Evolutionary conservation across 2,329 filamentous ascomycete species (phyloP), one percentile per base, ranked within the genome.

Genomic region (Neobulgaria alba): DNA sequence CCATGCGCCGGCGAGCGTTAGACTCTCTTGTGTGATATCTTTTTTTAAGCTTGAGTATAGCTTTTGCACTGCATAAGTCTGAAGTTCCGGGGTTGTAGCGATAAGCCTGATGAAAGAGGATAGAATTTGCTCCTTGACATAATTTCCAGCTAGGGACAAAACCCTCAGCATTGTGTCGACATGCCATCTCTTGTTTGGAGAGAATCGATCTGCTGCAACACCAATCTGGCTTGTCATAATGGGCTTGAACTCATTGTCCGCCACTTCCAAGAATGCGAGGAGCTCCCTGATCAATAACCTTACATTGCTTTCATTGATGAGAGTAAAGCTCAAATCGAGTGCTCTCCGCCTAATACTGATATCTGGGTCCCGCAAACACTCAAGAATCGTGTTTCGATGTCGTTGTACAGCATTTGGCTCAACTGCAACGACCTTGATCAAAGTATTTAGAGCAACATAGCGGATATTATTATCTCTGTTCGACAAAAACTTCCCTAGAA

Each of bases 401-500:
- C 92, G 75, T 63, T 98, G 92, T 2, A 98, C 92, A 3, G 92
- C 92, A 60, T 96, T 96, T 10, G 92, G 92, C 61, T 98, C 92
- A 36, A 98, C 89, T 3, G 92, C 92, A 34, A 98, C 92, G 14
- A 98, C 92, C 65, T 95, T 96, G 67, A 95, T 93, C 36, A 98
- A 70, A 0, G 92, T 98, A 64, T 98, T 98, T 38, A 98, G 71
- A 14, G 92, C 92, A 38, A 98, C 92, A 59, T 98, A 98, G 63
- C 92, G 83, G 56, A 98, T 98, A 61, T 98, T 98, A 71, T 98
- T 98, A 65, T 98, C 92, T 54, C 90, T 82, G 68, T 98, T 98
- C n/a, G 89, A 82, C 47, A 98, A 67, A 66, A 98, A 98, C 61
- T 96, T 98, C 61, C 93, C 92, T 17, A 98, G 77, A 51, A 98